Evolutionary conservation across 805 yeast genomes (phyloP), one percentile per base, ranked within the genome.

Genomic region (Lipomyces starkeyi): DNA sequence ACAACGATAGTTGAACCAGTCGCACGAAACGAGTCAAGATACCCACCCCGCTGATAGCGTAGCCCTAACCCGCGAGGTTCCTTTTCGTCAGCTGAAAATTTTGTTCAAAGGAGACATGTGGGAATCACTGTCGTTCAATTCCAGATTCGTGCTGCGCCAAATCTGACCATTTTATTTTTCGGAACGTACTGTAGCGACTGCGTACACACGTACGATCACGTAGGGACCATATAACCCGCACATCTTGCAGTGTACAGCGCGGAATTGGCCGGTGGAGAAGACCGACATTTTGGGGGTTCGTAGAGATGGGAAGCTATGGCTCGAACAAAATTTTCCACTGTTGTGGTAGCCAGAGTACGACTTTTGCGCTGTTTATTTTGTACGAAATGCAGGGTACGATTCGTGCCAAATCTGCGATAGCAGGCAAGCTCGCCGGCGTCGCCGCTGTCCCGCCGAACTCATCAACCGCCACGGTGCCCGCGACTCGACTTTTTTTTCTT

Each of bases 401-500:
- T 14, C 9, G 37, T n/a, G 13, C 43, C 59, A 20, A 32, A n/a
- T 32, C 47, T 7, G 37, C 59, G 59, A 57, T 37, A 22, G 59
- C 34, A 4, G 40, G 35, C 35, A 7, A 17, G 34, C 32, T 5
- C 9, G 8, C 20, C 25, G 34, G 25, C 35, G 37, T 13, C 20
- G 49, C 3, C 49, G 49, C 22, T n/a, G 49, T 14, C 40, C 14
- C 13, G 6, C 17, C 8, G 6, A 34, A 32, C 47, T 22, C 37
- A 37, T 37, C 40, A 14, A 11, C 22, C 11, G 17, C 47, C 59
- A 11, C 59, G 47, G 14, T n/a, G 43, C 14, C 59, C 47, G 59
- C 58, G 11, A 32, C 34, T 29, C 61, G 6, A 32, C 25, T 20
- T 55, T 60, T 64, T 64, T 64, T 64, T 60, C 57, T 40, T 55